Evolutionary conservation across 2,329 filamentous ascomycete species (phyloP).

Genomic region (Claviceps sp.): DNA sequence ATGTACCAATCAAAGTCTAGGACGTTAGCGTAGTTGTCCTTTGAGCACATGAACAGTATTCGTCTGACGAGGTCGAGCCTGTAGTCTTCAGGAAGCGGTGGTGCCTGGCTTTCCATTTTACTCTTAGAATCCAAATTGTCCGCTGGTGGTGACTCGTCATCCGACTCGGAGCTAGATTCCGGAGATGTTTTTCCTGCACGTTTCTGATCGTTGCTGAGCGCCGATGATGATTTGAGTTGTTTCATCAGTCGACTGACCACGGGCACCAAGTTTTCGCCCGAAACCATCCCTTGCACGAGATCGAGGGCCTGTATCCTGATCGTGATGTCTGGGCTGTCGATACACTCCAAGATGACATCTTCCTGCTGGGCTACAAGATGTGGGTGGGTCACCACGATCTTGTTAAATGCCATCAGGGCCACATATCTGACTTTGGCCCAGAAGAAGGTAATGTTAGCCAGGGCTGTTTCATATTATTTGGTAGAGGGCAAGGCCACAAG

Average conservation of each 20-base stretch:
- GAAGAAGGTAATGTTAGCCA: constrained; percentile 1
- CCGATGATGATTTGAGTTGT: constrained; percentile 60
- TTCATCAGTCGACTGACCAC: constrained; percentile 80
- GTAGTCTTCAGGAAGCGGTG: constrained; percentile 74
- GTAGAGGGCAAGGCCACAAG: neutral
- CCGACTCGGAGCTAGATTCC: constrained; percentile 31
- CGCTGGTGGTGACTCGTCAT: constrained; percentile 34
- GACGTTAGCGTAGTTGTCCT: constrained; percentile 75
- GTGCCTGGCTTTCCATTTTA: constrained; percentile 25
- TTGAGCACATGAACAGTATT: constrained; percentile 80
- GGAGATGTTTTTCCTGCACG: constrained; percentile 27
- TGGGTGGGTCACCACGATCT: constrained; percentile 80
- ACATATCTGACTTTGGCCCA: constrained; percentile 77
- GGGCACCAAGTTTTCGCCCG: constrained; percentile 65
- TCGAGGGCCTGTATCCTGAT: constrained; percentile 89
- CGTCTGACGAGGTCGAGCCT: constrained; percentile 67
- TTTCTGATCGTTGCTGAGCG: constrained; percentile 34
- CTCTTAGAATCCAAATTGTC: constrained; percentile 20
- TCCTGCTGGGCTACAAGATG: constrained; percentile 83
- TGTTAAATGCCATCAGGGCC: constrained; percentile 85
- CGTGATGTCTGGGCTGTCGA: constrained; percentile 90
- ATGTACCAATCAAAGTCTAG: constrained; percentile 97
- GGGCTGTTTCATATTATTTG: neutral
- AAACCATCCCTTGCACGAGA: constrained; percentile 87
- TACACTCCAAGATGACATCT: constrained; percentile 90